Evolutionary conservation across 192 early-diverging fungal genomes (phyloP).

Genomic region (Phycomyces blakesleeanus): DNA sequence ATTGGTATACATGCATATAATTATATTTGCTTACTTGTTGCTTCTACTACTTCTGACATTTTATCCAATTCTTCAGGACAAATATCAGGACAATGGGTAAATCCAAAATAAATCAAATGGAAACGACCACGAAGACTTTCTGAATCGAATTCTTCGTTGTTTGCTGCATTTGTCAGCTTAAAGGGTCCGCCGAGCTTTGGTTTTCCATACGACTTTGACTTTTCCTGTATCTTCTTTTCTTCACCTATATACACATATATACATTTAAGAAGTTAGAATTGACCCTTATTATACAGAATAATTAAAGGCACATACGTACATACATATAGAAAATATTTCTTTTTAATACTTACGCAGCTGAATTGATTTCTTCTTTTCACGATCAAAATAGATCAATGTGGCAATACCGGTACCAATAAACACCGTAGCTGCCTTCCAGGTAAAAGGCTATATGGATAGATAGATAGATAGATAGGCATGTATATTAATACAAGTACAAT

Average conservation of each 20-base stretch:
- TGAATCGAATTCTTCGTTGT: slow-evolving; percentile 69
- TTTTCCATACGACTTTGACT: slow-evolving; percentile 60
- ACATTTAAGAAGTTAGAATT: background rate
- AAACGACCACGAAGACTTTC: slow-evolving; percentile 79
- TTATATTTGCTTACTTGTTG: slow-evolving; percentile 64
- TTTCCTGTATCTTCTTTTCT: slow-evolving; percentile 33
- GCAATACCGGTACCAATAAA: slow-evolving; percentile 58
- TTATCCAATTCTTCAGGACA: slow-evolving; percentile 99
- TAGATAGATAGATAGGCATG: background rate
- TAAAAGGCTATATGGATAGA: slow-evolving; percentile 28
- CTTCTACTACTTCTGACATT: slow-evolving; percentile 85
- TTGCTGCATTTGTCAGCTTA: slow-evolving; percentile 70
- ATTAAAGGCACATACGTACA: background rate
- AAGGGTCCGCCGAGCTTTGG: slow-evolving; percentile 91
- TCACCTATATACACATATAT: slow-evolving; percentile 7
- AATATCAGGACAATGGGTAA: slow-evolving; percentile 98
- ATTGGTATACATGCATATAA: too few relatives aligned
- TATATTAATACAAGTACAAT: too few relatives aligned
- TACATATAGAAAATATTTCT: background rate
- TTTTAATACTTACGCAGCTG: slow-evolving; percentile 36
- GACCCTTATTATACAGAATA: too few relatives aligned
- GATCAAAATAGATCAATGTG: slow-evolving; percentile 59
- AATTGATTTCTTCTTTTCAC: slow-evolving; percentile 54
- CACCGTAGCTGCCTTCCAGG: slow-evolving; percentile 48
- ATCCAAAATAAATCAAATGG: slow-evolving; percentile 97